These are phyloP conservation scores for Domatiomyces catenatus DNA, from an alignment of 2,329 filamentous ascomycete genomes.

Conservation along the genomic window DNA sequence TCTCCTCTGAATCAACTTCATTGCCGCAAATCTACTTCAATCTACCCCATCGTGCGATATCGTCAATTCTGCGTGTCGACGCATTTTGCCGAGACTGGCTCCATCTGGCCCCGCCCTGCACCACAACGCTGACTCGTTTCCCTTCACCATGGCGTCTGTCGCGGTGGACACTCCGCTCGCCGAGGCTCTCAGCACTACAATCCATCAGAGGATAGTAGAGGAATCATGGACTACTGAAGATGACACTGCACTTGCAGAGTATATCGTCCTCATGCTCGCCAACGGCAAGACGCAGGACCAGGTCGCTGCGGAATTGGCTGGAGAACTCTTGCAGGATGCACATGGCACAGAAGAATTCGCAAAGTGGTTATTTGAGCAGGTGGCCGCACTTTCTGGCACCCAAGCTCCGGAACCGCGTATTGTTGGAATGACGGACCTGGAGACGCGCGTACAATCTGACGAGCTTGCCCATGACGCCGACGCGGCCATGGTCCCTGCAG, in stretches of 20 bases:
- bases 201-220: conserved; percentile 83
- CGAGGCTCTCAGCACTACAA: conserved; percentile 62
- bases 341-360: conserved; percentile 70
- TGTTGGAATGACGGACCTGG: neutral
- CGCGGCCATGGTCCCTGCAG: conserved; percentile 30
- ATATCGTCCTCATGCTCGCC: conserved; percentile 91
- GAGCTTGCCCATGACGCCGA: conserved; percentile 42
- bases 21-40: neutral
- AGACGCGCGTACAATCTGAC: conserved; percentile 47
- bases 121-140: neutral
- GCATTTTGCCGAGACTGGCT: neutral
- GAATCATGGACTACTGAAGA: conserved; percentile 77
- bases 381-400: conserved; percentile 28
- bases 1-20: neutral
- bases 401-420: conserved; percentile 1
- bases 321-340: conserved; percentile 78
- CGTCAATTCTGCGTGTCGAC: neutral
- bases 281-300: conserved; percentile 88
- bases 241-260: conserved; percentile 78
- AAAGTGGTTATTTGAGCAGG: conserved; percentile 83
- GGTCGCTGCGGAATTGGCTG: conserved; percentile 73
- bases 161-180: conserved; percentile 67
- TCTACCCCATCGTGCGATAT: neutral
- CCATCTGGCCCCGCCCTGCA: neutral
- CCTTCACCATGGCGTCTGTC: conserved; percentile 12